These are phyloP conservation scores for Musa schizocarpa DNA, from an alignment of 176 grass and related monocot species.

Conservation along the genomic window DNA sequence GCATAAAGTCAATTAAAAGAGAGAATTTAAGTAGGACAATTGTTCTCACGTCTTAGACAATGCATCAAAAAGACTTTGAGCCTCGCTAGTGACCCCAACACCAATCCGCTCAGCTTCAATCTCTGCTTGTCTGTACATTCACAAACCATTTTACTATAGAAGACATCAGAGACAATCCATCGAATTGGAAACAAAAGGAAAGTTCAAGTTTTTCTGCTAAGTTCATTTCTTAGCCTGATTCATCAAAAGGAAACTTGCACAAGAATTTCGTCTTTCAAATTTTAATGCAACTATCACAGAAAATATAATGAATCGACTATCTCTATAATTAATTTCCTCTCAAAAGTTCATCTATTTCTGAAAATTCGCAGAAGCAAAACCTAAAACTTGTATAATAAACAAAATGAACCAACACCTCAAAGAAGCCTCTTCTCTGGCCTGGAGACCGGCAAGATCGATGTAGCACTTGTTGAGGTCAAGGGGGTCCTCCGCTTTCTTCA, in stretches of 20 bases:
- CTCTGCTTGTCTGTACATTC: conserved; percentile 69
- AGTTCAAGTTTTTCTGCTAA: background rate
- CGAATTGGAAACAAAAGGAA: background rate
- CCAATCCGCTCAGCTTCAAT: conserved; percentile 86
- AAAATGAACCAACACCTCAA: conserved; percentile 38
- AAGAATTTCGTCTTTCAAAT: background rate
- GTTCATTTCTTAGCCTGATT: background rate
- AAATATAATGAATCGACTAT: background rate
- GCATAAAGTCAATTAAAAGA: background rate
- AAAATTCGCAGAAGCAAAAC: background rate
- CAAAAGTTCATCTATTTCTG: too few species aligned
- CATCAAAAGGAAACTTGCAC: background rate
- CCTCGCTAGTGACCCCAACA: conserved; percentile 78
- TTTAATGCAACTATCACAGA: background rate
- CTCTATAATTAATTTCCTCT: background rate
- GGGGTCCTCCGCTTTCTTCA: conserved; percentile 57
- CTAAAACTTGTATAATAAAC: background rate
- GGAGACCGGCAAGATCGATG: conserved; percentile 57
- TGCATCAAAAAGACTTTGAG: conserved; percentile 94
- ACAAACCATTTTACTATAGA: conserved; percentile 11
- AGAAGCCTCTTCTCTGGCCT: conserved; percentile 78
- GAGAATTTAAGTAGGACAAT: background rate
- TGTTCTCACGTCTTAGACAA: conserved; percentile 81
- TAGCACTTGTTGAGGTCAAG: conserved; percentile 58
- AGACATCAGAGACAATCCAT: background rate